phyloP scores from a whole-genome alignment of 2,329 filamentous ascomycete species.

The Alternaria metachromatica region DNA sequence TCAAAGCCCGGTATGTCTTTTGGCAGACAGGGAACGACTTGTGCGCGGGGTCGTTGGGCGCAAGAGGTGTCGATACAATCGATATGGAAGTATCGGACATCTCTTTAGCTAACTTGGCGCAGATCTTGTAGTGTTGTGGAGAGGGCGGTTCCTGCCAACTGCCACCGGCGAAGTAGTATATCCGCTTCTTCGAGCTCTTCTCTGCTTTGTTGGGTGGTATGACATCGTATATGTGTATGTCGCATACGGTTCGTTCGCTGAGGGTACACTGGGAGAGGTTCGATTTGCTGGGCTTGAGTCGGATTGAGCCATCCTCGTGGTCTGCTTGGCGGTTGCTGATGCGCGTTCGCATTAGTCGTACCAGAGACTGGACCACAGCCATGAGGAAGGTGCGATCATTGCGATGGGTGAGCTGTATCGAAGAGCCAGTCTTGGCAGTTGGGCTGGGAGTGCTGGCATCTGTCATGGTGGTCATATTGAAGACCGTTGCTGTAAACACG shows the following conservation, averaged over 20 bases:
- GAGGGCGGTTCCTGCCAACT: constrained; percentile 62
- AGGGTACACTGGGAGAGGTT: constrained; percentile 45
- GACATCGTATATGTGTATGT: constrained; percentile 57
- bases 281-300: constrained; percentile 46
- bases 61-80: constrained; percentile 62
- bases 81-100: constrained; percentile 53
- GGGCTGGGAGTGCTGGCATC: background rate
- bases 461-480: background rate
- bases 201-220: constrained; percentile 20
- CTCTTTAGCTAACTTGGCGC: constrained; percentile 53
- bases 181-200: constrained; percentile 34
- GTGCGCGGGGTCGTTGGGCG: constrained; percentile 60
- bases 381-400: constrained; percentile 50
- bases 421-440: constrained; percentile 6
- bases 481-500: background rate
- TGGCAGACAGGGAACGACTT: constrained; percentile 57
- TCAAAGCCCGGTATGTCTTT: constrained; percentile 52
- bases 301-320: constrained; percentile 51
- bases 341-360: constrained; percentile 46
- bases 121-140: constrained; percentile 60
- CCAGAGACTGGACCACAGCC: constrained; percentile 46
- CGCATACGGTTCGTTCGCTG: constrained; percentile 51
- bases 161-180: constrained; percentile 65
- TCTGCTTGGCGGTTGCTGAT: constrained; percentile 41
- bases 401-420: constrained; percentile 47